Percentiles rank a stretch among this genome's conserved stretches.
phyloP scores from a whole-genome alignment of 331 rosid genomes.

The Erythrophleum ivorense region DNA sequence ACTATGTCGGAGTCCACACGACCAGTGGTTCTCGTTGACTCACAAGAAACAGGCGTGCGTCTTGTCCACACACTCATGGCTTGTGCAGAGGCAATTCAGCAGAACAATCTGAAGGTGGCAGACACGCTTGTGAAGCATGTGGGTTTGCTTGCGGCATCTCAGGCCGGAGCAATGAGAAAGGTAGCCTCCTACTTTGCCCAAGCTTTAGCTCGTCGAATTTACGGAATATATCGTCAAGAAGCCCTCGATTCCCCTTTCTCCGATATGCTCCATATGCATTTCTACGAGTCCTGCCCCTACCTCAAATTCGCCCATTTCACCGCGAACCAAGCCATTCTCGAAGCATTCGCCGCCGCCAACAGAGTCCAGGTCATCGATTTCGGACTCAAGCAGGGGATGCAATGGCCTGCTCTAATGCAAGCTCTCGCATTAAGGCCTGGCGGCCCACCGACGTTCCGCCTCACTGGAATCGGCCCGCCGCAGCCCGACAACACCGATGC shows the following conservation, averaged over 20 bases:
- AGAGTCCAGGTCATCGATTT: conserved; percentile 73
- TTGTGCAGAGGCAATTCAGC: conserved; percentile 70
- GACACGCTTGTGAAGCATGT: conserved; percentile 61
- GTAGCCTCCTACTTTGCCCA: conserved; percentile 71
- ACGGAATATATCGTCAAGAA: conserved; percentile 48
- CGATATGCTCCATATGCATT: conserved; percentile 62
- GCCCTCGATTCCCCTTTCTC: conserved; percentile 40
- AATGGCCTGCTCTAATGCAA: conserved; percentile 78
- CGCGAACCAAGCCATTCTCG: conserved; percentile 72
- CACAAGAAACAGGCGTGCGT: conserved; percentile 63
- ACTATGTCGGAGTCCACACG: conserved; percentile 43
- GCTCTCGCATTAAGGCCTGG: conserved; percentile 68
- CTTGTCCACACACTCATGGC: conserved; percentile 72
- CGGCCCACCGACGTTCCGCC: conserved; percentile 66
- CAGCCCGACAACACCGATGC: conserved; percentile 55
- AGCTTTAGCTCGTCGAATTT: conserved; percentile 61
- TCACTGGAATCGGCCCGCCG: conserved; percentile 71
- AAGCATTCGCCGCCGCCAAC: conserved; percentile 50
- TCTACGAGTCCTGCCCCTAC: conserved; percentile 72
- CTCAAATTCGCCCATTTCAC: conserved; percentile 83
- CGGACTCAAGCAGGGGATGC: conserved; percentile 68
- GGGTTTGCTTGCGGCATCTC: conserved; percentile 52
- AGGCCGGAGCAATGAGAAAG: conserved; percentile 67
- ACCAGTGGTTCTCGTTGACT: conserved; percentile 58
- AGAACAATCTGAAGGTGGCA: conserved; percentile 53